phyloP scores from a whole-genome alignment of 75 land plant species.

The Azolla pinnata region DNA sequence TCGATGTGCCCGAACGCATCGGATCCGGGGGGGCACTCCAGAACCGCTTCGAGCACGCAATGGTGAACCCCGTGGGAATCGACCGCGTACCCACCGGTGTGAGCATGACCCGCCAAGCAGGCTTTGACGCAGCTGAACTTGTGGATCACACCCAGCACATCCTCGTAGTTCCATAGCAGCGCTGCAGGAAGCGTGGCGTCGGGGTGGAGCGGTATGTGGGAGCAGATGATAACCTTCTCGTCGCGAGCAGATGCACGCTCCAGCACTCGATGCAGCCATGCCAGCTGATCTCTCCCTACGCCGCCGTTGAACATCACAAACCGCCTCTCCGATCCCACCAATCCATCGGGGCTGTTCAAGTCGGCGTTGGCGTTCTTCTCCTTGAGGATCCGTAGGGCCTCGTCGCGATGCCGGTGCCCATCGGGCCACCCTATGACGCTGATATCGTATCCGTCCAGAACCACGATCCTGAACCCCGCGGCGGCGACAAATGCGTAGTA shows the following conservation, averaged over 20 bases:
- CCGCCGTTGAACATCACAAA: conserved; percentile 92
- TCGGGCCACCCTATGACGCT: conserved; percentile 86
- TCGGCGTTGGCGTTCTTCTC: conserved; percentile 71
- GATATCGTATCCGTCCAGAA: conserved; percentile 89
- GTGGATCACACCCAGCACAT: conserved; percentile 74
- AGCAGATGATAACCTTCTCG: conserved; percentile 67
- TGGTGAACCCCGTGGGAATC: conserved; percentile 86
- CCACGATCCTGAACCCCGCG: conserved; percentile 63
- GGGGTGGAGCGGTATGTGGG: conserved; percentile 83
- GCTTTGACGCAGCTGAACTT: conserved; percentile 72
- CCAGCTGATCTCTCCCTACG: conserved; percentile 62
- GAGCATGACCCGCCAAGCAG: conserved; percentile 87
- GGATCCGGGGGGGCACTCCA: conserved; percentile 86
- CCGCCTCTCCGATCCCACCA: conserved; percentile 52
- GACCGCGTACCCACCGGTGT: conserved; percentile 69
- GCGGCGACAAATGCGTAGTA: conserved; percentile 79
- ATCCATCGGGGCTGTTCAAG: conserved; percentile 75
- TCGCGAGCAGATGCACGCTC: conserved; percentile 35
- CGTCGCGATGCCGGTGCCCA: conserved; percentile 51
- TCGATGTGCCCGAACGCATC: conserved; percentile 78
- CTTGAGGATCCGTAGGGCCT: conserved; percentile 40
- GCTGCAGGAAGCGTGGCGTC: conserved; percentile 40
- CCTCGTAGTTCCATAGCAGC: conserved; percentile 79
- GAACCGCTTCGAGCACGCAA: conserved; percentile 77
- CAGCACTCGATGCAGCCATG: conserved; percentile 64